A percentile compares a stretch with the other conserved stretches of the same genome.
These are phyloP conservation scores for Mycosphaerelloides madeirae DNA, from an alignment of 2,329 filamentous ascomycete genomes.

Conservation along the genomic window DNA sequence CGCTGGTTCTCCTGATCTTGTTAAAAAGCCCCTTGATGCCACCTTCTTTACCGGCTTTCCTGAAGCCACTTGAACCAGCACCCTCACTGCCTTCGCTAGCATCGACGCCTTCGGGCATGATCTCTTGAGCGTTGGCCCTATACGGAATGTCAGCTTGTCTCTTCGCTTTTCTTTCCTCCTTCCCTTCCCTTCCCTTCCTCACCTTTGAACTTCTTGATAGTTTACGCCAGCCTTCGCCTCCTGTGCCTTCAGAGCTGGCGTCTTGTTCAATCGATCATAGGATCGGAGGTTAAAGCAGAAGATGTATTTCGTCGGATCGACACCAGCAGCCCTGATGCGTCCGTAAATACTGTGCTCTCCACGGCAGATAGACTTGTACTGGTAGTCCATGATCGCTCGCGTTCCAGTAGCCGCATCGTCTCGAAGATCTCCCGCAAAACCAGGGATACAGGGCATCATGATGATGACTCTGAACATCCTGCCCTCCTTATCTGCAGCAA, in stretches of 20 bases:
- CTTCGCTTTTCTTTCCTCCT: too few species aligned
- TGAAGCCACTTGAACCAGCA: conserved; percentile 25
- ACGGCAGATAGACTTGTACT: conserved; percentile 92
- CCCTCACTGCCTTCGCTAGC: conserved; percentile 35
- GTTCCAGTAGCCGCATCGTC: conserved; percentile 80
- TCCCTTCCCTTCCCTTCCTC: too few species aligned
- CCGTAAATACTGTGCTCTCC: conserved; percentile 88
- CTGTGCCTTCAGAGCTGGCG: conserved; percentile 64
- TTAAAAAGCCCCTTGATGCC: conserved; percentile 23
- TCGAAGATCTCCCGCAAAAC: conserved; percentile 86
- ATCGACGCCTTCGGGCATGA: conserved; percentile 72
- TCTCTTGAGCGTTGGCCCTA: conserved; percentile 80
- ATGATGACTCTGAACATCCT: conserved; percentile 90
- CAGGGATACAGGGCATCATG: conserved; percentile 84
- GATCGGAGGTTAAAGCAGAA: conserved; percentile 92
- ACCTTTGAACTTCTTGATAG: conserved; percentile 83
- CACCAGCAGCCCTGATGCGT: conserved; percentile 65
- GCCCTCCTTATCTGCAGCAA: conserved; percentile 72
- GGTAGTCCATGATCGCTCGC: conserved; percentile 95
- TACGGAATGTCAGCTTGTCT: too few species aligned
- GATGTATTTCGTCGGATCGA: conserved; percentile 75
- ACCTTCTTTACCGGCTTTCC: conserved; percentile 29
- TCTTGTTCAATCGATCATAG: conserved; percentile 88
- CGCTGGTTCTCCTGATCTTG: conserved; percentile 32
- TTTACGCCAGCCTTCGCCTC: conserved; percentile 77